A percentile compares a stretch with the other conserved stretches of the same genome.
Evolutionary conservation across 345 rosid genomes (phyloP).

Genomic region (Euphorbia peplus): DNA sequence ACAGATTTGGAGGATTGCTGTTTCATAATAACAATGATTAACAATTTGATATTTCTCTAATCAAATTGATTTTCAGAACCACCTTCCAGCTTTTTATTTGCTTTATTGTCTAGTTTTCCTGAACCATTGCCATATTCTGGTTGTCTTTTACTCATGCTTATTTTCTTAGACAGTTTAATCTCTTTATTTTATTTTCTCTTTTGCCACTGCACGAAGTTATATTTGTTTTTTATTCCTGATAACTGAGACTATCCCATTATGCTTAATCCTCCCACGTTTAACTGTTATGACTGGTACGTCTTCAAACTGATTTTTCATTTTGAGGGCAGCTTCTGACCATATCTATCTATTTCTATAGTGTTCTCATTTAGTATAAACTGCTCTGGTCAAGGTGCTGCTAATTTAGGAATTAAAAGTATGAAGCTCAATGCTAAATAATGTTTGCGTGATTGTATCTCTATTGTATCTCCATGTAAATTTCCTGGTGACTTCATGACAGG

Average conservation of each 20-base stretch:
- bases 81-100: neutral
- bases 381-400: neutral
- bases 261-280: neutral
- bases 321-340: no score
- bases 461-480: neutral
- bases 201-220: neutral
- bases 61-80: neutral
- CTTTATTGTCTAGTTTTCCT: neutral
- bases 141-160: neutral
- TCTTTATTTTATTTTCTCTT: neutral
- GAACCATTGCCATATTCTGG: neutral
- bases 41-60: neutral
- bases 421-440: neutral
- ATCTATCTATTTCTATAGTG: neutral
- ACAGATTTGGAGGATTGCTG: neutral
- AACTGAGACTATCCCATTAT: neutral
- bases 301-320: no score
- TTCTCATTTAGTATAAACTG: neutral
- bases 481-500: slow-evolving; percentile 31
- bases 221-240: neutral
- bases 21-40: neutral
- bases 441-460: neutral
- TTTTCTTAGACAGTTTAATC: no score
- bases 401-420: neutral
- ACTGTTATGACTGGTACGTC: neutral